Percentiles rank a stretch among this genome's conserved stretches.
Evolutionary conservation across 129 eudicot genomes (phyloP).

Genomic region (Pseudognaphalium luteoalbum): DNA sequence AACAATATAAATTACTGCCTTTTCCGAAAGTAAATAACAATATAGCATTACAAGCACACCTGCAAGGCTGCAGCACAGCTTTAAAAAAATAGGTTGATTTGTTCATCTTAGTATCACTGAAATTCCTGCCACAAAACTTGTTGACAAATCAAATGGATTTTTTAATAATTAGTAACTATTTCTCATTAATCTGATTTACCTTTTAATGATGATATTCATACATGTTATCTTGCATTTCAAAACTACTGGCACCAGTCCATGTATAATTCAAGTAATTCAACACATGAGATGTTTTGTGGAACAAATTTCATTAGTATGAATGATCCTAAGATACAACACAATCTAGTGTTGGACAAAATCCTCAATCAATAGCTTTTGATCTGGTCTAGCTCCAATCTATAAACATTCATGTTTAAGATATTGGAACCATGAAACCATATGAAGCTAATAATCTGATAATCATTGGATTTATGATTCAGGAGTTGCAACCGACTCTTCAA

Average conservation of each 20-base stretch:
- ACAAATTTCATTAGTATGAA: constrained; percentile 26
- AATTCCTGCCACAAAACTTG: no score
- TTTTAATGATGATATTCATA: not conserved
- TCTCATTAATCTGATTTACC: not conserved
- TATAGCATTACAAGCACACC: no score
- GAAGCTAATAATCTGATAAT: not conserved
- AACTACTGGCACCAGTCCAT: not conserved
- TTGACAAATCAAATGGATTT: no score
- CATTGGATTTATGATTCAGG: constrained; percentile 21
- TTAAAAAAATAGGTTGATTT: no score
- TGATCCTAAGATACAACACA: constrained; percentile 26
- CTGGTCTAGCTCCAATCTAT: not conserved
- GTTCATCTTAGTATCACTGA: no score
- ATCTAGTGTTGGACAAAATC: constrained; percentile 23
- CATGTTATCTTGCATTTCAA: not conserved
- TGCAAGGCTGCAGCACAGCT: no score
- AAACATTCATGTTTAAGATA: constrained; percentile 3
- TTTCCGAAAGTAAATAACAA: no score
- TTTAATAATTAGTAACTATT: no score
- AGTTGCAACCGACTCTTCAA: constrained; percentile 24
- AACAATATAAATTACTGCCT: no score
- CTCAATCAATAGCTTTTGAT: constrained; percentile 21
- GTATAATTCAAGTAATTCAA: not conserved
- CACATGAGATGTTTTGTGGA: constrained; percentile 3
- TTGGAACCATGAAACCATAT: not conserved